These are phyloP conservation scores for Bolboschoenoplectus hybrid DNA, from an alignment of 202 grass and related monocot species.

Conservation along the genomic window DNA sequence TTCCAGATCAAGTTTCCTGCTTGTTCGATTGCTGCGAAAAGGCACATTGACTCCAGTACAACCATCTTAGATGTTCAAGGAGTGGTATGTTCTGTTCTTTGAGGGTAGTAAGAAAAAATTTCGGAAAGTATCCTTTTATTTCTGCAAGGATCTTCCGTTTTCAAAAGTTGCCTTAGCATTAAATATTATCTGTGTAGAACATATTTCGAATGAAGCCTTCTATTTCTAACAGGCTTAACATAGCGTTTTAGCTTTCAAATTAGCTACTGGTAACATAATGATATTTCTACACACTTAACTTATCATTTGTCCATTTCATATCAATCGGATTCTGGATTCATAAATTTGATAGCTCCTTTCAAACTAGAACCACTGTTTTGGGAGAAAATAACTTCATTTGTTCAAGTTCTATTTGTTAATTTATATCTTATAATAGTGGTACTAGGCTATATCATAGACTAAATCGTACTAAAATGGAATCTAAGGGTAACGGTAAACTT, in stretches of 20 bases:
- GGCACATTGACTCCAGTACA: constrained; percentile 82
- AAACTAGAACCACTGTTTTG: neutral
- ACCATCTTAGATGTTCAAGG: constrained; percentile 95
- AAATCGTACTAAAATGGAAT: neutral
- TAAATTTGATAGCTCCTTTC: neutral
- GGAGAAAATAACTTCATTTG: neutral
- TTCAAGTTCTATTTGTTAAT: constrained; percentile 4
- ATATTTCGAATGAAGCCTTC: neutral
- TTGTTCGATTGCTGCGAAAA: constrained; percentile 88
- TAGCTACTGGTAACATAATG: neutral
- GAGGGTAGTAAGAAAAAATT: neutral
- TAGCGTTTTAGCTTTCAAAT: neutral
- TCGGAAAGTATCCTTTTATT: neutral
- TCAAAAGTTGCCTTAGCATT: neutral
- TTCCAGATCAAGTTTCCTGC: constrained; percentile 91
- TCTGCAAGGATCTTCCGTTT: neutral
- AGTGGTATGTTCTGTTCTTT: constrained; percentile 58
- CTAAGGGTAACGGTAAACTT: constrained; percentile 8
- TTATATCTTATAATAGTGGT: neutral
- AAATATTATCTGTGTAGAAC: neutral
- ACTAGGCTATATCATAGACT: neutral
- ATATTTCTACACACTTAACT: neutral
- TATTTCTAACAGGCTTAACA: neutral
- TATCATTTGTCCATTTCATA: neutral
- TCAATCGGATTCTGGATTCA: neutral